Evolutionary conservation across 257 asterid genomes (phyloP).

Genomic region (Paulownia fortunei): DNA sequence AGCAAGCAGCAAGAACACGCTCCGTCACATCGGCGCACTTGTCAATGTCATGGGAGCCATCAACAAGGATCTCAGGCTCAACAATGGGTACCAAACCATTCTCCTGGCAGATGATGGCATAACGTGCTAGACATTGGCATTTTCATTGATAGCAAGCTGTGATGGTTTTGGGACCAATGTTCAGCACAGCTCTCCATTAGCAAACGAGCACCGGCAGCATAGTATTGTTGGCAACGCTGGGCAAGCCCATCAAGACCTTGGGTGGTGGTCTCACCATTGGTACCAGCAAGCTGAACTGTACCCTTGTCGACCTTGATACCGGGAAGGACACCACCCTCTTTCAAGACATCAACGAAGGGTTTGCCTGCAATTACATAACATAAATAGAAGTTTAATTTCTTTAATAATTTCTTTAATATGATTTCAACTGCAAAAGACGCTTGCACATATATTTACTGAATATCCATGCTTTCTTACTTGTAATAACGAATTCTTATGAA

Average conservation of each 20-base stretch:
- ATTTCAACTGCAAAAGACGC: background rate
- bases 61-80: too few species aligned
- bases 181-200: slow-evolving; percentile 93
- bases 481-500: background rate
- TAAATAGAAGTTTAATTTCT: background rate
- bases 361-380: slow-evolving; percentile 55
- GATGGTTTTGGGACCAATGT: slow-evolving; percentile 88
- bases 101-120: too few species aligned
- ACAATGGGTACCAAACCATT: too few species aligned
- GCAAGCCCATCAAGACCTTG: too few species aligned
- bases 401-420: background rate
- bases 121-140: slow-evolving; percentile 82
- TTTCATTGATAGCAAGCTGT: slow-evolving; percentile 80
- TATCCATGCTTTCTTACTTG: background rate
- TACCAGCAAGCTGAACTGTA: slow-evolving; percentile 86
- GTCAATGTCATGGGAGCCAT: too few species aligned
- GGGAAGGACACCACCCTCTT: slow-evolving; percentile 86
- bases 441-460: background rate
- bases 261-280: too few species aligned
- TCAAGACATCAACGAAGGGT: slow-evolving; percentile 83
- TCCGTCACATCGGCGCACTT: too few species aligned
- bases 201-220: slow-evolving; percentile 92
- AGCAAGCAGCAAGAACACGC: too few species aligned
- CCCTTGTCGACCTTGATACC: slow-evolving; percentile 99
- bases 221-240: too few species aligned